Evolutionary conservation across 257 asterid genomes (phyloP).

Genomic region (Apocynum venetum): DNA sequence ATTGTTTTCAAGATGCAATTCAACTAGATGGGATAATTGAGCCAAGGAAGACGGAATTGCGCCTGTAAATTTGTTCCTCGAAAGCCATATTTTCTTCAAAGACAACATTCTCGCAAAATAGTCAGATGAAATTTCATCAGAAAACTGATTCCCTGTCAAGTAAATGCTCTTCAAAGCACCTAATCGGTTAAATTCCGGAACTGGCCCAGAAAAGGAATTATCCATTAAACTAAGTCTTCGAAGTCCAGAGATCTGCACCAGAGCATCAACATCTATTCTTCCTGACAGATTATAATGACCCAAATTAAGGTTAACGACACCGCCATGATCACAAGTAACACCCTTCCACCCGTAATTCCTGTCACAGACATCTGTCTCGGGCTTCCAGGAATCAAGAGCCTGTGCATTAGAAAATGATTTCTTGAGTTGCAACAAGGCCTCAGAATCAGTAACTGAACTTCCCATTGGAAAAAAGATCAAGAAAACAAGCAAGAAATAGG

Average conservation of each 20-base stretch:
- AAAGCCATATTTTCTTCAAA: slow-evolving; percentile 70
- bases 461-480: slow-evolving; percentile 24
- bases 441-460: slow-evolving; percentile 42
- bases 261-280: slow-evolving; percentile 54
- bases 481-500: slow-evolving; percentile 25
- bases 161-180: slow-evolving; percentile 48
- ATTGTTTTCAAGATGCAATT: slow-evolving; percentile 60
- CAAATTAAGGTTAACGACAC: slow-evolving; percentile 44
- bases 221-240: slow-evolving; percentile 40
- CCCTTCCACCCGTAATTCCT: slow-evolving; percentile 44
- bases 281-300: slow-evolving; percentile 55
- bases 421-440: slow-evolving; percentile 57
- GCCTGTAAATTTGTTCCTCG: slow-evolving; percentile 56
- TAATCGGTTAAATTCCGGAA: slow-evolving; percentile 58
- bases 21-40: slow-evolving; percentile 35
- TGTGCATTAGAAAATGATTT: slow-evolving; percentile 39
- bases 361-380: slow-evolving; percentile 57
- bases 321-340: slow-evolving; percentile 41
- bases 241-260: slow-evolving; percentile 46
- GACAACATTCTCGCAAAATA: slow-evolving; percentile 46
- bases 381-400: slow-evolving; percentile 66
- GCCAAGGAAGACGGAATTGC: slow-evolving; percentile 49
- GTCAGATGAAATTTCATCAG: slow-evolving; percentile 60
- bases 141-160: slow-evolving; percentile 53
- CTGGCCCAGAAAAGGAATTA: slow-evolving; percentile 64